Conservation (phyloP, 164 flowering plant genomes). For the Pachysandra terminalis region DNA sequence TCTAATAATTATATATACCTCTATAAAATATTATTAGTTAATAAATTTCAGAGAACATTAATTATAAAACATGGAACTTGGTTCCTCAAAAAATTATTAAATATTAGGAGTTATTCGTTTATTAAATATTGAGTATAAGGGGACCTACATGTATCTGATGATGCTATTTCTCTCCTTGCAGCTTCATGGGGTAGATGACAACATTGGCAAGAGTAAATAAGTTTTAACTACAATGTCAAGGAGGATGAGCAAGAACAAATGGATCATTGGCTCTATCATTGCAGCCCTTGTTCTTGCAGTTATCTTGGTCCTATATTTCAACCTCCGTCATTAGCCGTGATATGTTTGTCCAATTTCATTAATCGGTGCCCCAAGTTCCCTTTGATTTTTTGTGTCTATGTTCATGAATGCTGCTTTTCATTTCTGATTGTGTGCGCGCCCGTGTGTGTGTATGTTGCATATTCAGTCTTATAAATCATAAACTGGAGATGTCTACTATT, state of each 20-base stretch:
- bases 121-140: no score
- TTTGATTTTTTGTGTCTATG: background rate
- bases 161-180: constrained; percentile 20
- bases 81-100: no score
- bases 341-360: background rate
- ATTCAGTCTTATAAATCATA: background rate
- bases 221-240: constrained; percentile 49
- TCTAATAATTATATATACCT: no score
- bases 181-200: constrained; percentile 75
- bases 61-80: no score
- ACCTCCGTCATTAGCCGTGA: constrained; percentile 22
- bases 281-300: constrained; percentile 44
- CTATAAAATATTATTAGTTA: no score
- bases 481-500: background rate
- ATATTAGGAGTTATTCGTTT: no score
- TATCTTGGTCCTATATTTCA: constrained; percentile 49
- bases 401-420: background rate
- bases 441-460: background rate
- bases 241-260: constrained; percentile 58
- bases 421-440: no score
- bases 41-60: no score
- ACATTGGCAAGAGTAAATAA: constrained; percentile 55
- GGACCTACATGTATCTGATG: background rate
- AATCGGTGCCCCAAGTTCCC: background rate
- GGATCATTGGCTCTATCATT: constrained; percentile 42